Percentiles rank a stretch among this genome's conserved stretches.
Evolutionary conservation across 805 yeast species (phyloP).

Genomic region (Myxozyma vanderwaltii): DNA sequence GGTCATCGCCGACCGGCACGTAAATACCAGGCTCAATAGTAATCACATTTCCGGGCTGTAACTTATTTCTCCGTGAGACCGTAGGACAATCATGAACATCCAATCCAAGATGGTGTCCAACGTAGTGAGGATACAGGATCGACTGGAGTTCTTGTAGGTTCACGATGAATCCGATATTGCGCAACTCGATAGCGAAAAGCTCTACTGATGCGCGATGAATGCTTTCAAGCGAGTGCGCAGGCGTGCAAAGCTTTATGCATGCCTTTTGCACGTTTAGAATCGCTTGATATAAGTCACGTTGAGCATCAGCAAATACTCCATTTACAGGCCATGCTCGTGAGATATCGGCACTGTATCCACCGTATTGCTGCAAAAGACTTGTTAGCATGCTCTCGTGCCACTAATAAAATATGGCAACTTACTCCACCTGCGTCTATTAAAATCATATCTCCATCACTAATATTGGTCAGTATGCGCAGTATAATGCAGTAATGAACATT

Average conservation of each 20-base stretch:
- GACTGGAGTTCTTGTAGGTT: conserved; percentile 18
- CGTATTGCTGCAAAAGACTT: conserved; percentile 53
- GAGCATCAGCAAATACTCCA: conserved; percentile 73
- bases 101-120: conserved; percentile 93
- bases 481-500: too few relatives aligned
- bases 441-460: conserved; percentile 72
- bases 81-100: conserved; percentile 75
- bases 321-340: conserved; percentile 95
- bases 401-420: not conserved
- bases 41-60: conserved; percentile 75
- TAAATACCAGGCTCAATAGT: conserved; percentile 97
- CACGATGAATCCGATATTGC: conserved; percentile 66
- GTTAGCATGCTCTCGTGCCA: not conserved
- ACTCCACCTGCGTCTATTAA: conserved; percentile 92
- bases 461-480: not conserved
- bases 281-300: conserved; percentile 83
- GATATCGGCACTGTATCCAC: conserved; percentile 95
- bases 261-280: conserved; percentile 79
- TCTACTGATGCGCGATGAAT: conserved; percentile 71
- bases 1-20: conserved; percentile 65
- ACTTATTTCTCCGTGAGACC: conserved; percentile 55
- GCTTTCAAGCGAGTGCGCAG: conserved; percentile 63
- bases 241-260: conserved; percentile 70
- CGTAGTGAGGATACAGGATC: conserved; percentile 83
- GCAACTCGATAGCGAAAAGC: conserved; percentile 62